These are phyloP conservation scores for Galerina sulciceps DNA, from an alignment of 768 basidiomycete species.

Conservation along the genomic window DNA sequence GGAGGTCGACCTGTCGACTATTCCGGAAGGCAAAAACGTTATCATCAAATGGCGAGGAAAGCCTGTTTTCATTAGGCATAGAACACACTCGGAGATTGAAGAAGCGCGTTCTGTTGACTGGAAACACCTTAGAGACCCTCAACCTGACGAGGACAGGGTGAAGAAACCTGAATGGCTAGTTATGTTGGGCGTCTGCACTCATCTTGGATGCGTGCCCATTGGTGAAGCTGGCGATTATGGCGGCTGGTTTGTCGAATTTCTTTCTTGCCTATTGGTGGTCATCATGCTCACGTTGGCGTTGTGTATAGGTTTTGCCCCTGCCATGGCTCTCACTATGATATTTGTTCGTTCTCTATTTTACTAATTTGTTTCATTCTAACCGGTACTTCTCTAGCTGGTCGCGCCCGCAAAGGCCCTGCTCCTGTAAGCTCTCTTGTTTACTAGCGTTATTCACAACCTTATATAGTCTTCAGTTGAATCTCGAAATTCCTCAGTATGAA, in stretches of 20 bases:
- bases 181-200: conserved; percentile 94
- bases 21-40: conserved; percentile 97
- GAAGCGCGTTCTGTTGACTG: conserved; percentile 88
- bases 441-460: conserved; percentile 4
- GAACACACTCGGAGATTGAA: conserved; percentile 88
- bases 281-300: not conserved
- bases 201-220: conserved; percentile 98
- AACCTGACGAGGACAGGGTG: conserved; percentile 84
- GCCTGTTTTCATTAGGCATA: conserved; percentile 98
- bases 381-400: conserved; percentile 65
- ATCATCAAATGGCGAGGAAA: conserved; percentile 99
- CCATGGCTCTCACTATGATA: conserved; percentile 98
- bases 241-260: conserved; percentile 78
- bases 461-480: conserved; percentile 69
- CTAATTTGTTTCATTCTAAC: not conserved
- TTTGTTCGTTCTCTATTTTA: conserved; percentile 58
- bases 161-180: conserved; percentile 98
- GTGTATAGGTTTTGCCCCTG: conserved; percentile 88
- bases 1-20: conserved; percentile 86
- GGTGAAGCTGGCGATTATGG: conserved; percentile 97
- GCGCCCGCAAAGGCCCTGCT: conserved; percentile 95
- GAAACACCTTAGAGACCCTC: conserved; percentile 90
- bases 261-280: not conserved
- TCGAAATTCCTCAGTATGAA: conserved; percentile 89
- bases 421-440: conserved; percentile 63